Evolutionary conservation across 306 rosid genomes (phyloP).

Genomic region (Clitoria ternatea): DNA sequence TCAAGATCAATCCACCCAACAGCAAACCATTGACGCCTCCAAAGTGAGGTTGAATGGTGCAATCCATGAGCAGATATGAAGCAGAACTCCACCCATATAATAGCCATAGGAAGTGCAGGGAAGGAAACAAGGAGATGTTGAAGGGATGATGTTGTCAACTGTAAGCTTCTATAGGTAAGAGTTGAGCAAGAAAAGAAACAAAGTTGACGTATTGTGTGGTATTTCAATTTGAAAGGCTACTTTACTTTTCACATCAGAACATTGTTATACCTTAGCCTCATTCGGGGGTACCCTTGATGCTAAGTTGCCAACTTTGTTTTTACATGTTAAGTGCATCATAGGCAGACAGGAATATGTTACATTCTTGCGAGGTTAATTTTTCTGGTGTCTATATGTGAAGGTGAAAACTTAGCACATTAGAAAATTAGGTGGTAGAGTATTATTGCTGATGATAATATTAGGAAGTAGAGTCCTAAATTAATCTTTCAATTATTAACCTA

Average conservation of each 20-base stretch:
- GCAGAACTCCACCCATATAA: conserved; percentile 69
- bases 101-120: conserved; percentile 50
- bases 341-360: conserved; percentile 31
- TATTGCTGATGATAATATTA: too few relatives aligned
- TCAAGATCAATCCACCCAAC: conserved; percentile 76
- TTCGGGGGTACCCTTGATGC: conserved; percentile 32
- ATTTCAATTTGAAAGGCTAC: conserved; percentile 42
- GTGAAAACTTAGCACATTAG: neutral
- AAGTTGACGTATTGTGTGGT: conserved; percentile 25
- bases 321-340: conserved; percentile 27
- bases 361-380: too few relatives aligned
- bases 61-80: conserved; percentile 77
- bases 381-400: neutral
- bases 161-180: conserved; percentile 28
- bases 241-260: conserved; percentile 42
- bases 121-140: conserved; percentile 13
- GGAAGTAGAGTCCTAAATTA: too few relatives aligned
- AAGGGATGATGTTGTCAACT: conserved; percentile 24
- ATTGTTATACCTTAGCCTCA: conserved; percentile 33
- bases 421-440: neutral
- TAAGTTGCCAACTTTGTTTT: conserved; percentile 18
- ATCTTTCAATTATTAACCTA: too few relatives aligned
- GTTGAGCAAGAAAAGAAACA: conserved; percentile 9
- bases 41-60: conserved; percentile 50
- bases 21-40: conserved; percentile 86